These are phyloP conservation scores for Crithidia thermophila DNA, from an alignment of 208 protist genomes.

Conservation along the genomic window DNA sequence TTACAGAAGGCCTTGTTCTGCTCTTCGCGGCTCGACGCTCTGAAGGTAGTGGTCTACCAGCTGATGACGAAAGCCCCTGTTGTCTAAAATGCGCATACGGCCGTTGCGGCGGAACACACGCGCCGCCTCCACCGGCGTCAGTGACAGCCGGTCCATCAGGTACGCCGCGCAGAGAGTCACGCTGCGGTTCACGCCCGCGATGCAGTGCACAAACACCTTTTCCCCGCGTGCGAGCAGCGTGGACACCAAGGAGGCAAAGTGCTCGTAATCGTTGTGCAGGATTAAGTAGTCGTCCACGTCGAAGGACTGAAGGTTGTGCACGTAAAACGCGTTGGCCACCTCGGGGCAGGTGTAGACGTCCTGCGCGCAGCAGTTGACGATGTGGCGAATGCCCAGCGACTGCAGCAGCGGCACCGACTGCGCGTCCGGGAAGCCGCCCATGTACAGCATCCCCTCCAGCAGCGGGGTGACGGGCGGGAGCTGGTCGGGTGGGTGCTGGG, in stretches of 20 bases:
- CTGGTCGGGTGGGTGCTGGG: conserved; percentile 21
- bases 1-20: conserved; percentile 12
- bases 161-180: conserved; percentile 83
- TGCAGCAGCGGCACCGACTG: conserved; percentile 58
- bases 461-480: conserved; percentile 56
- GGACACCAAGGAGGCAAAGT: conserved; percentile 62
- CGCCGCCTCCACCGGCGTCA: conserved; percentile 60
- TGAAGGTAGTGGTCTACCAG: conserved; percentile 86
- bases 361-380: conserved; percentile 83
- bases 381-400: conserved; percentile 49
- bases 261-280: conserved; percentile 73
- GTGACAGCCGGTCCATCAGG: conserved; percentile 61
- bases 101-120: conserved; percentile 59
- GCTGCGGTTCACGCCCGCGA: conserved; percentile 88
- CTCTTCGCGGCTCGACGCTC: conserved; percentile 14
- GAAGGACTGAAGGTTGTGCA: conserved; percentile 50
- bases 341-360: conserved; percentile 45
- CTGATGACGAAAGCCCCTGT: conserved; percentile 81
- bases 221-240: conserved; percentile 37
- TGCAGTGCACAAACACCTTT: conserved; percentile 87
- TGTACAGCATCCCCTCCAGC: conserved; percentile 58
- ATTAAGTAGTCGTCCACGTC: conserved; percentile 84
- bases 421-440: conserved; percentile 79
- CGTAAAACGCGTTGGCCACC: conserved; percentile 39
- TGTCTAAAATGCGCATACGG: conserved; percentile 72